phyloP scores from a whole-genome alignment of 495 filamentous ascomycete genomes.

The Penicillium cosmopolitanum region DNA sequence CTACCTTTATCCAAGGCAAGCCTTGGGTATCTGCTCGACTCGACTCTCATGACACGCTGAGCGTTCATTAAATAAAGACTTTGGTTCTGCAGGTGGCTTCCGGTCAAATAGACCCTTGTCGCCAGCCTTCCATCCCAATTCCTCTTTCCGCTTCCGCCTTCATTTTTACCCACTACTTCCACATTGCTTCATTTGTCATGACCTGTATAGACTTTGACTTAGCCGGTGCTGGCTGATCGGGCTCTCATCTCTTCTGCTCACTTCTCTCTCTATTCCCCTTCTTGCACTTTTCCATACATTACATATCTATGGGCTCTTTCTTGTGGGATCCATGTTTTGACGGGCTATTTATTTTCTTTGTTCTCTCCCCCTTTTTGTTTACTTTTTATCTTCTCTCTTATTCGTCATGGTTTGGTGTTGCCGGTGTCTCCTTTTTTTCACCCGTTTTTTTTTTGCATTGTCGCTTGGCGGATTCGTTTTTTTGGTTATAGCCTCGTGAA shows the following conservation, averaged over 20 bases:
- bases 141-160: background rate
- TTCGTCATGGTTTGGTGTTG: constrained; percentile 32
- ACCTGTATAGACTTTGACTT: constrained; percentile 36
- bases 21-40: background rate
- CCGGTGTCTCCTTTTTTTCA: constrained; percentile 16
- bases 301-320: constrained; percentile 23
- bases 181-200: constrained; percentile 27
- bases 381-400: constrained; percentile 7
- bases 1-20: background rate
- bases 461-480: background rate
- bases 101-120: no score
- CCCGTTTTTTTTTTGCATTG: constrained; percentile 12
- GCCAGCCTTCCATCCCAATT: background rate
- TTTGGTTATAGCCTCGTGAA: constrained; percentile 5
- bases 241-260: constrained; percentile 14
- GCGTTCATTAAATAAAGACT: background rate
- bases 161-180: background rate
- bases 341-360: constrained; percentile 6
- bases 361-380: constrained; percentile 4
- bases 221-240: constrained; percentile 20
- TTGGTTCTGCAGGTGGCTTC: background rate
- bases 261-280: constrained; percentile 22
- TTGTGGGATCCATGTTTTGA: background rate
- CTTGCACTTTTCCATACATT: constrained; percentile 27
- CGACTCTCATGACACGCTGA: background rate